phyloP scores from a whole-genome alignment of 345 rosid genomes.

The Dipteronia dyeriana region DNA sequence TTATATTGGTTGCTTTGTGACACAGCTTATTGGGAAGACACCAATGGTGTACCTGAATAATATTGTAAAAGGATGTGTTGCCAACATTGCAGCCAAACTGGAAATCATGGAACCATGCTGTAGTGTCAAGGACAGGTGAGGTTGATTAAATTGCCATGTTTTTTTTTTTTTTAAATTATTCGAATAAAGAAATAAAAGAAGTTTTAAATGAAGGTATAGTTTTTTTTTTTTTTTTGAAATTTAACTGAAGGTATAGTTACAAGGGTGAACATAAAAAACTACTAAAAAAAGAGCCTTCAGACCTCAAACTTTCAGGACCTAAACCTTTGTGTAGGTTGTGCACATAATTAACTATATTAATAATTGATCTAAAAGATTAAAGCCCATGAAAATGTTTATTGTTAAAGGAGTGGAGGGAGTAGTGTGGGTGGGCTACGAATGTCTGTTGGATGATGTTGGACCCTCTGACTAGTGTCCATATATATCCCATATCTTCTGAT shows the following conservation, averaged over 20 bases:
- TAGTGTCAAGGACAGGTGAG: slow-evolving; percentile 89
- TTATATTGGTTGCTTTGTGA: slow-evolving; percentile 19
- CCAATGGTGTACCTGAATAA: slow-evolving; percentile 95
- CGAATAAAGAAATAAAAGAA: background rate
- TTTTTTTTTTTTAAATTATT: background rate
- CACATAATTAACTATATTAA: slow-evolving; percentile 7
- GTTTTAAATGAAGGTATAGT: background rate
- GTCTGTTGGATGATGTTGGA: background rate
- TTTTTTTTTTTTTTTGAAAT: background rate
- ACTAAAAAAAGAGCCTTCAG: background rate
- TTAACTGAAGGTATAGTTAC: background rate
- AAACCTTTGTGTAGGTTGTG: slow-evolving; percentile 9
- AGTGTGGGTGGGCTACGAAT: background rate
- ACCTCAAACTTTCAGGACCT: slow-evolving; percentile 8
- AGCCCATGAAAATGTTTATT: background rate
- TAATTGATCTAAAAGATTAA: background rate
- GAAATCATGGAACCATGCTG: slow-evolving; percentile 91
- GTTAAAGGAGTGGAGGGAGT: background rate
- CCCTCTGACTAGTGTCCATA: background rate
- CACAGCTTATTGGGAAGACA: slow-evolving; percentile 87
- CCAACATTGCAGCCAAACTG: slow-evolving; percentile 87
- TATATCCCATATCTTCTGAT: background rate
- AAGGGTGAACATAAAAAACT: background rate
- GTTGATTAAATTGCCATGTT: background rate
- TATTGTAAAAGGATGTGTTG: slow-evolving; percentile 75